Evolutionary conservation across 192 early-diverging fungal genomes (phyloP), one percentile per base, ranked within the genome.

Genomic region (Backusella psychrophila): DNA sequence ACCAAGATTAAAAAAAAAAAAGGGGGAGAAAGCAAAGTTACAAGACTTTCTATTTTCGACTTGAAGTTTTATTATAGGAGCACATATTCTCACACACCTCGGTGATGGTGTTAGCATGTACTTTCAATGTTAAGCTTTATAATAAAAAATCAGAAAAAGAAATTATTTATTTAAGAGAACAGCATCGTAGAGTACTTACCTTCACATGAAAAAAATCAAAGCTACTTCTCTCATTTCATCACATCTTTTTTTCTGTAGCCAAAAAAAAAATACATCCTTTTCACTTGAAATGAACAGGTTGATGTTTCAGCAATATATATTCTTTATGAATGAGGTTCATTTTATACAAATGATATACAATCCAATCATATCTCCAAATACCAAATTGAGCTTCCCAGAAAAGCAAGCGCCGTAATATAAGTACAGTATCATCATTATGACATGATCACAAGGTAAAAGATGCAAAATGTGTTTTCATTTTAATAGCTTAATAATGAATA

Each of bases 401-500:
- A 63, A 63, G 8, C 23, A 63, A 63, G 0, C 26, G 2, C 12
- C 12, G 2, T 11, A 63, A 29, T 5, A 14, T 63, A 63, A 12
- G 53, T 26, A 1, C 21, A 3, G 26, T 11, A 12, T 39, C 11
- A 39, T 23, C 8, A 23, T 6, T 56, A 56, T 78, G n/a, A 53
- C 72, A 42, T 69, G 56, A 59, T 78, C 77, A 26, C 73, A 78
- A 56, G 77, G 74, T 68, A 75, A 66, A 4, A 4, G 12, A 39
- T 39, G 38, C 11, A 39, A 39, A 39, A 39, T 39, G 0, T 11
- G 11, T 1, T 39, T 11, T 39, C 11, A 11, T 12, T 39, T 39
- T 12, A 11, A 39, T 39, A 39, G 11, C 11, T 39, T 39, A 39
- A 39, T 39, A 39, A n/a, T n/a, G n/a, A 39, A 33, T 33, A 33